Percentiles rank a stretch among this genome's conserved stretches.
These are phyloP conservation scores for Pneumocystis oryctolagi DNA, from an alignment of 1,139 yeast genomes.

Conservation along the genomic window DNA sequence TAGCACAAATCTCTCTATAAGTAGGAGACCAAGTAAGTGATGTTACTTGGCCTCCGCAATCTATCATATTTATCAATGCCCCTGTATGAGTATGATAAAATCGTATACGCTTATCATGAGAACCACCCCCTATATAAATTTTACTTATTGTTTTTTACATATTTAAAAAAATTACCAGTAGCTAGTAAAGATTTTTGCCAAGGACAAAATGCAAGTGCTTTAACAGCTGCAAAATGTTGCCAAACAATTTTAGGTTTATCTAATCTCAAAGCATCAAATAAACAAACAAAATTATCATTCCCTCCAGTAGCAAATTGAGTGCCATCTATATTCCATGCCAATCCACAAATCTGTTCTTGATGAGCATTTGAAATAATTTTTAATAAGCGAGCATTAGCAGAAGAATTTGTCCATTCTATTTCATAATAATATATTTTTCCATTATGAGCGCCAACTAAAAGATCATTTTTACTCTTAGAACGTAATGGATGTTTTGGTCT, in stretches of 20 bases:
- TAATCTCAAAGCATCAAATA: slow-evolving; percentile 4
- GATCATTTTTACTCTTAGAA: neutral
- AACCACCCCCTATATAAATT: slow-evolving; percentile 71
- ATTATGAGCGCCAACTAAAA: slow-evolving; percentile 6
- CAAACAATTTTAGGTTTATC: slow-evolving; percentile 10
- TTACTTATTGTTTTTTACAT: neutral
- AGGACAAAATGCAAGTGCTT: slow-evolving; percentile 62
- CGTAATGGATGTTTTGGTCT: slow-evolving; percentile 2
- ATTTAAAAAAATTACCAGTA: slow-evolving; percentile 28
- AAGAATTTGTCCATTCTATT: neutral
- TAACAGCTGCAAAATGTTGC: slow-evolving; percentile 31
- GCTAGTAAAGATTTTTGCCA: slow-evolving; percentile 48
- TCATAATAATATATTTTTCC: slow-evolving; percentile 4
- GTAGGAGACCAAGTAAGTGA: slow-evolving; percentile 60
- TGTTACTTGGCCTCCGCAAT: slow-evolving; percentile 63
- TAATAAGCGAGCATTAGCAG: slow-evolving; percentile 1
- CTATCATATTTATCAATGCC: slow-evolving; percentile 39
- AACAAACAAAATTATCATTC: slow-evolving; percentile 9
- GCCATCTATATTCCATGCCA: slow-evolving; percentile 12
- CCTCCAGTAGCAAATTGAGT: slow-evolving; percentile 12
- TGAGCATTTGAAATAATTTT: slow-evolving; percentile 1
- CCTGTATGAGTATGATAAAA: slow-evolving; percentile 81
- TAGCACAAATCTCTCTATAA: slow-evolving; percentile 51
- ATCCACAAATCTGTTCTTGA: slow-evolving; percentile 6
- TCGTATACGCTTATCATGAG: slow-evolving; percentile 65